Evolutionary conservation across 495 filamentous ascomycete species (phyloP).

Genomic region (Terfezia claveryi): DNA sequence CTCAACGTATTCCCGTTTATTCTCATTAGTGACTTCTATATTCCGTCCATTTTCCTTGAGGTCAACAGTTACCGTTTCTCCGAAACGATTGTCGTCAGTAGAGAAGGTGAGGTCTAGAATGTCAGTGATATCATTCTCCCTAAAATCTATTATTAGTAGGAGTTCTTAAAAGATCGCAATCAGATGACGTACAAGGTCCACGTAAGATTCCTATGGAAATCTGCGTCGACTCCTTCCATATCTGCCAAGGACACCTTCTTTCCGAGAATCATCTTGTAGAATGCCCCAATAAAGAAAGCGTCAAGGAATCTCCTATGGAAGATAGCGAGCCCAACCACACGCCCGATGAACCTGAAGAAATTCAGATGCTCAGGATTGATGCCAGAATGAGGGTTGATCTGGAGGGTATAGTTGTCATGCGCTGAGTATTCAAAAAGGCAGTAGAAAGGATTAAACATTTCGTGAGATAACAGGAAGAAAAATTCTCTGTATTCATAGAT

Average conservation of each 20-base stretch:
- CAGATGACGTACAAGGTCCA: slow-evolving; percentile 55
- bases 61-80: slow-evolving; percentile 76
- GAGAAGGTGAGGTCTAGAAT: slow-evolving; percentile 87
- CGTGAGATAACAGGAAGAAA: slow-evolving; percentile 99
- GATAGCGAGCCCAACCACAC: slow-evolving; percentile 90
- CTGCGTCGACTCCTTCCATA: slow-evolving; percentile 98
- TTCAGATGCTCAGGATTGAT: slow-evolving; percentile 99
- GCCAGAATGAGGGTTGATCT: slow-evolving; percentile 98
- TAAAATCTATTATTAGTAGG: slow-evolving; percentile 17
- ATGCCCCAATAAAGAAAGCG: slow-evolving; percentile 96
- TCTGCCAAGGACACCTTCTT: slow-evolving; percentile 82
- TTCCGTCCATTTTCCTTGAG: slow-evolving; percentile 76
- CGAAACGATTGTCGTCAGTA: slow-evolving; percentile 92
- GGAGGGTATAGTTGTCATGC: slow-evolving; percentile 98
- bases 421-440: slow-evolving; percentile 99
- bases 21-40: slow-evolving; percentile 89
- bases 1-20: slow-evolving; percentile 90
- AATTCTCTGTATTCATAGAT: slow-evolving; percentile 46
- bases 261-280: slow-evolving; percentile 98
- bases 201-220: slow-evolving; percentile 81
- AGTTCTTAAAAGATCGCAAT: background rate
- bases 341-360: slow-evolving; percentile 99
- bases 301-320: slow-evolving; percentile 97
- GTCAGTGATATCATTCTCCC: slow-evolving; percentile 80
- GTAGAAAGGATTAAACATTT: slow-evolving; percentile 99